Percentiles rank a stretch among this genome's conserved stretches.
phyloP scores from a whole-genome alignment of 352 stramenopile species.

The Globisporangium takayamanum region DNA sequence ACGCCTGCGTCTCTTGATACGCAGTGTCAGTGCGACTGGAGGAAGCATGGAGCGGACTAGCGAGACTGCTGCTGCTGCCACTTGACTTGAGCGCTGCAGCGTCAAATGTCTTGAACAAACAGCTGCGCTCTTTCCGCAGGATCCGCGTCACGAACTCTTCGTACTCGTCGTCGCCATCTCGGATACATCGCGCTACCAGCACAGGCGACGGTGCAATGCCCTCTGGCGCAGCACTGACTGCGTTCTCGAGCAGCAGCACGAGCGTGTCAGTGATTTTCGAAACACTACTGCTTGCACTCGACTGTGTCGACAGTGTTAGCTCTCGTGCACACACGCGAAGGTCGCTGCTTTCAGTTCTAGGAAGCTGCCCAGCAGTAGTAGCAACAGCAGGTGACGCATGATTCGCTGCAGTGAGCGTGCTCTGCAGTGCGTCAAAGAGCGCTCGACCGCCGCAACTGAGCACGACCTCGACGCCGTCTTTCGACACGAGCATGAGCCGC shows the following conservation, averaged over 20 bases:
- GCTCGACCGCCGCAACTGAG: constrained; percentile 38
- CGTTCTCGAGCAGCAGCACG: constrained; percentile 23
- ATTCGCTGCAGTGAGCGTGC: neutral
- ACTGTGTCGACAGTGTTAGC: neutral
- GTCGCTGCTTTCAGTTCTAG: too few relatives aligned
- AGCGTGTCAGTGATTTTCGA: constrained; percentile 3
- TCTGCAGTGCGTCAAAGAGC: constrained; percentile 26
- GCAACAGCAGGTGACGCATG: neutral
- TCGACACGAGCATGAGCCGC: constrained; percentile 41
- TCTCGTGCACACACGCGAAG: neutral
- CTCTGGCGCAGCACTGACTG: neutral
- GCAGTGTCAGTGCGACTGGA: neutral
- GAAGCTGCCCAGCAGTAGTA: too few relatives aligned
- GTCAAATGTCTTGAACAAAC: constrained; percentile 22
- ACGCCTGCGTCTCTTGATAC: neutral
- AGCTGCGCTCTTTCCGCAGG: constrained; percentile 21
- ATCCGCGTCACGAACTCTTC: constrained; percentile 26
- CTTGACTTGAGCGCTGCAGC: neutral
- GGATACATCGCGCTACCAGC: neutral
- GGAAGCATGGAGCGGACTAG: neutral
- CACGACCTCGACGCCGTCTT: constrained; percentile 42
- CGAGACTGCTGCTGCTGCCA: neutral
- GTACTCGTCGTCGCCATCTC: constrained; percentile 28
- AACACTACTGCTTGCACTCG: neutral
- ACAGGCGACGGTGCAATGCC: neutral